A percentile compares a stretch with the other conserved stretches of the same genome.
Evolutionary conservation across 2,329 filamentous ascomycete genomes (phyloP).

Genomic region (Neurospora crassa): DNA sequence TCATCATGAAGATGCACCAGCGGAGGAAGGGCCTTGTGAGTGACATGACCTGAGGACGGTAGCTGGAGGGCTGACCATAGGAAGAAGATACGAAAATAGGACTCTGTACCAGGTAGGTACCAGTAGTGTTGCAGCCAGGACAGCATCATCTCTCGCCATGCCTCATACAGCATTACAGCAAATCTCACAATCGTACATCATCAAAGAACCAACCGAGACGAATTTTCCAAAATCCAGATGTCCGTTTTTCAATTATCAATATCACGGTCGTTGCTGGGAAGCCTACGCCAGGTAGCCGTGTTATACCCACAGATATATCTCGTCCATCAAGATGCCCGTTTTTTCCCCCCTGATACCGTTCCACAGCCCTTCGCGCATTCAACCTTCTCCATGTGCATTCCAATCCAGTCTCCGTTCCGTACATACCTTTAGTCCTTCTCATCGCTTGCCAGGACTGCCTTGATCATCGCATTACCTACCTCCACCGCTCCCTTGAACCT

Average conservation of each 20-base stretch:
- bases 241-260: not conserved
- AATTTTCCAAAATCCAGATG: not conserved
- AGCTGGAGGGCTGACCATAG: not conserved
- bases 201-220: not conserved
- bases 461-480: slow-evolving; percentile 95
- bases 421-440: not conserved
- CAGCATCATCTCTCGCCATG: not conserved
- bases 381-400: not conserved
- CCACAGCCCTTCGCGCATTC: not conserved
- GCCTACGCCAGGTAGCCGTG: not conserved
- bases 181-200: not conserved
- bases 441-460: slow-evolving; percentile 73
- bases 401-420: too few species aligned
- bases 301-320: not conserved
- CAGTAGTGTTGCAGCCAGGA: not conserved
- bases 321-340: not conserved
- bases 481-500: slow-evolving; percentile 79
- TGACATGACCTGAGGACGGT: not conserved
- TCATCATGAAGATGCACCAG: not conserved
- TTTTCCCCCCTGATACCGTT: not conserved
- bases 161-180: not conserved
- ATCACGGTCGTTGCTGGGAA: not conserved
- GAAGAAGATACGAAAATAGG: not conserved
- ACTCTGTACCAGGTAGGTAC: not conserved
- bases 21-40: not conserved